A percentile compares a stretch with the other conserved stretches of the same genome.
Conservation (phyloP, 345 rosid genomes). For the Luvunga scandens region DNA sequence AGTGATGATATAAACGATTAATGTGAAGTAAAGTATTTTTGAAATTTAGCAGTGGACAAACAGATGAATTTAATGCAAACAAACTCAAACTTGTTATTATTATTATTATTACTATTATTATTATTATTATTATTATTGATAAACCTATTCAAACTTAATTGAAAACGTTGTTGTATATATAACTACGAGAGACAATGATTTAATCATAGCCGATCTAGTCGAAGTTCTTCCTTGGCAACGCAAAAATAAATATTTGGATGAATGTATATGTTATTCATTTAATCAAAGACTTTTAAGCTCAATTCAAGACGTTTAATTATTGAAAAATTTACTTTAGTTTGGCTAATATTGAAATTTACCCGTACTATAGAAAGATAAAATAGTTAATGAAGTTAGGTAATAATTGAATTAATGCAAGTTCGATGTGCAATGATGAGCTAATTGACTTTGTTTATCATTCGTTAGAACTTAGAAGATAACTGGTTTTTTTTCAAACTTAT, state of each 20-base stretch:
- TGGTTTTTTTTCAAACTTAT: too few relatives aligned
- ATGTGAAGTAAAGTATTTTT: too few relatives aligned
- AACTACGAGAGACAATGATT: too few relatives aligned
- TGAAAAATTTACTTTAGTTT: background rate
- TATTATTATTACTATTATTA: too few relatives aligned
- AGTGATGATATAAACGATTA: too few relatives aligned
- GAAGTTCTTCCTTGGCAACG: background rate
- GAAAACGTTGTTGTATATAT: background rate
- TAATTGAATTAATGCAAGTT: background rate
- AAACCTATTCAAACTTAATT: background rate
- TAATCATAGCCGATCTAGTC: background rate
- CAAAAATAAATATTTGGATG: background rate
- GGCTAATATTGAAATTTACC: background rate
- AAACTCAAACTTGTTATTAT: background rate
- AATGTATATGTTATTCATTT: background rate
- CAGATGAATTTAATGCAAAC: background rate
- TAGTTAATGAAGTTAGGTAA: background rate
- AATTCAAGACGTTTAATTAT: background rate
- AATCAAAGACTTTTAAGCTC: background rate
- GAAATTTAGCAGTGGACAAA: background rate
- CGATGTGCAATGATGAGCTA: background rate
- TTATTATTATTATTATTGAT: too few relatives aligned
- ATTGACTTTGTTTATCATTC: constrained; percentile 1
- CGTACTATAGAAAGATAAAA: background rate
- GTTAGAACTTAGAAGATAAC: background rate